Evolutionary conservation across 768 basidiomycete genomes (phyloP).

Genomic region (Collybia mongolica): DNA sequence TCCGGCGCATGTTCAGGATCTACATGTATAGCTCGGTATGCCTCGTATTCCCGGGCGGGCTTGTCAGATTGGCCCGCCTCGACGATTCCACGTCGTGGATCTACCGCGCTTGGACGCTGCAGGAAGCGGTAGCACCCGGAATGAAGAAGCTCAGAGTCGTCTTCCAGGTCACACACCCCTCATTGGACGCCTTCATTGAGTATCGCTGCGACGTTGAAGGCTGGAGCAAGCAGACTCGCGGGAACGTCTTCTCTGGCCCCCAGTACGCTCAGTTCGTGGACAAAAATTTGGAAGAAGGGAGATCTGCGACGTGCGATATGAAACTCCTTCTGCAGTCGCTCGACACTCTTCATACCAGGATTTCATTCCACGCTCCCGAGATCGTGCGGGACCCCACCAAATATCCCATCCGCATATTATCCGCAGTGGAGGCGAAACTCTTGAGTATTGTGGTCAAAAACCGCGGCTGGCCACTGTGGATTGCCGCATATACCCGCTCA

Average conservation of each 20-base stretch:
- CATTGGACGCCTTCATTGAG: background rate
- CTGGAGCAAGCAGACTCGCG: too few species aligned
- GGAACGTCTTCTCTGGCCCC: too few species aligned
- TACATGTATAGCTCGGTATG: background rate
- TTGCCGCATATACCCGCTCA: background rate
- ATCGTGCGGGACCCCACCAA: too few species aligned
- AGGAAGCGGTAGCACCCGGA: constrained; percentile 1
- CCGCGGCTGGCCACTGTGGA: background rate
- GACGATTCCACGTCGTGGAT: constrained; percentile 3
- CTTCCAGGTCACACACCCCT: too few species aligned
- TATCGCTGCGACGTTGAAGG: background rate
- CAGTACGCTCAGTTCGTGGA: too few species aligned
- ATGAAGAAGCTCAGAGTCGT: too few species aligned
- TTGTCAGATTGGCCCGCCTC: constrained; percentile 1
- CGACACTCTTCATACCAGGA: too few species aligned
- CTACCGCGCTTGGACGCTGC: constrained; percentile 2
- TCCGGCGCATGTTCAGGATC: constrained; percentile 1
- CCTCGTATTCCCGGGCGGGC: background rate
- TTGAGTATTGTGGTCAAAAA: too few species aligned
- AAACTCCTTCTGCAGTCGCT: background rate
- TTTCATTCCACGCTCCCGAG: too few species aligned
- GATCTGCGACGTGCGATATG: background rate
- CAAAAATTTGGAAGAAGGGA: background rate
- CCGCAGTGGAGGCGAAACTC: too few species aligned
- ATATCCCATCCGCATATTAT: too few species aligned